Evolutionary conservation across 2,329 filamentous ascomycete genomes (phyloP), one percentile per base, ranked within the genome.

Genomic region (Pseudogymnoascus sp.): DNA sequence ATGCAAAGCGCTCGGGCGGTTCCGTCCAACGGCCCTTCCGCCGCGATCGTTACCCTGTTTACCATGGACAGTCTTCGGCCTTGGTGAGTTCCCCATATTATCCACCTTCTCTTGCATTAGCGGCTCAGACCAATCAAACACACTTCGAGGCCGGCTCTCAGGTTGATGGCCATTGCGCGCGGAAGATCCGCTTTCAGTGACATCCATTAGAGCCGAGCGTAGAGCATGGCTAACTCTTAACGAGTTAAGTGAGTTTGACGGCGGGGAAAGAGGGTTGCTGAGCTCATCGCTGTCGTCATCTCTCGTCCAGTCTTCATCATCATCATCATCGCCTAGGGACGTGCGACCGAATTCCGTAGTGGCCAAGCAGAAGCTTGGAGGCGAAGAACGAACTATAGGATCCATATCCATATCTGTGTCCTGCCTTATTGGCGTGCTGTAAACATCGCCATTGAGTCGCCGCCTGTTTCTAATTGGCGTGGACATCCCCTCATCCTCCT

Each of bases 91-190:
- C 29, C 82, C 82, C 65, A 81, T 82, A 14, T 77, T 75, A 57
- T 87, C 83, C 62, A 79, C 76, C 74, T 86, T 88, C 61, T 89
- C 87, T 64, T 83, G 78, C 5, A 78, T 76, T 26, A 83, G 76
- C 12, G 87, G 81, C 73, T 93, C 90, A 59, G 86, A 86, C 88
- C 88, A 91, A 73, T 93, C 89, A 69, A 93, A 93, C 2, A 93
- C 78, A 68, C 83, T 92, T 36, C 51, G 51, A 57, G 51, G 51
- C 51, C 51, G n/a, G 73, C 87, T 89, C 66, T 83, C 77, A 2
- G 83, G 83, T 12, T 84, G 79, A 62, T 86, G 83, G 47, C 69
- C 73, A 54, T 72, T 72, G n/a, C 71, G 73, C 21, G 71, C 71
- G 6, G 72, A 70, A 45, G 73, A 73, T 14, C 74, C 74, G 66